Base-by-base conservation (phyloP, 345 rosid species). In the Populus tremula region DNA sequence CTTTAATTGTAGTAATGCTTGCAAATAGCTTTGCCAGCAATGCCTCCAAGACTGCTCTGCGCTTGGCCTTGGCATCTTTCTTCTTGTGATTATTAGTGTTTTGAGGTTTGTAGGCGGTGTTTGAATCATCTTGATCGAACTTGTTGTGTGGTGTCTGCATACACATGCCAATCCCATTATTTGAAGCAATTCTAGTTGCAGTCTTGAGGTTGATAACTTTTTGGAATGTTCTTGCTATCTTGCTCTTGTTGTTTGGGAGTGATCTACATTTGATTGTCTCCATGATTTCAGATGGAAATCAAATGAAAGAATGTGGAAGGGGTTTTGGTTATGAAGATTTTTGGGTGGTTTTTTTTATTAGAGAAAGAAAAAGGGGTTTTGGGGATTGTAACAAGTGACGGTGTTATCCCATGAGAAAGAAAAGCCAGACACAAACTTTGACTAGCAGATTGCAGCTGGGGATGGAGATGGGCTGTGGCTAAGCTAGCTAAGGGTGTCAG, bases 11-110 rank as follows among this genome's bases (percentile, higher is more conserved):
- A 13, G 98, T 92, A 23, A 87, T 80, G 9, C 90, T 82, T 0
- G 99, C 98, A 76, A 96, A 96, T 20, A 93, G 87, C 88, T 89
- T 91, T 0, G 99, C 97, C 1, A 85, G 69, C 23, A 96, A 80
- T 1, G 99, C 94, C 77, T 96, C 90, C 20, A 93, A 69, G 1
- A 88, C 89, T 0, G 97, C 90, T 68, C 83, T 86, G 56, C 76
- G 86, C 68, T 84, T 87, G 33, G 76, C 87, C n/a, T 70, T 68
- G 13, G 83, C 65, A 29, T 72, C 78, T 13, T 73, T 80, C n/a
- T 39, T 72, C 43, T 77, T 75, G 70, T 70, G 45, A 31, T 56
- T 31, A 21, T 11, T n/a, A 13, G 8, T 5, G 39, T 45, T 69
- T 25, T 59, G 74, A 75, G 50, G 6, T 47, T 77, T 77, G 31